A percentile compares a stretch with the other conserved stretches of the same genome.
Evolutionary conservation across 352 stramenopile species (phyloP).

Genomic region (Globisporangium megalacanthum): DNA sequence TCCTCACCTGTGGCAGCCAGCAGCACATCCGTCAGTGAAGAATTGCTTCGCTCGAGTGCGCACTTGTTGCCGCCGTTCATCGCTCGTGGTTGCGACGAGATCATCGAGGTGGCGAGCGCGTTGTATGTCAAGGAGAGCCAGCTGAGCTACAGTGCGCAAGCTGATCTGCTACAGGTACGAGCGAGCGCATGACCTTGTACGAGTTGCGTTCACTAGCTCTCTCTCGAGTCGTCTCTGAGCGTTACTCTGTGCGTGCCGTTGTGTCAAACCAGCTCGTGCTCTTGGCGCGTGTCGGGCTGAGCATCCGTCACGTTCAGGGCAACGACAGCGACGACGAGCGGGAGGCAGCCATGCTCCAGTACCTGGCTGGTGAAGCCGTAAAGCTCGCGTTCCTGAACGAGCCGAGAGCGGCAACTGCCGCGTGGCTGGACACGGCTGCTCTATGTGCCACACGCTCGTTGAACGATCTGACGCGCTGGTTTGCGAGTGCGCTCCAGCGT

Average conservation of each 20-base stretch:
- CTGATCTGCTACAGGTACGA: conserved; percentile 40
- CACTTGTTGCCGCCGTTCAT: conserved; percentile 11
- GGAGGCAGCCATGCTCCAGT: conserved; percentile 2
- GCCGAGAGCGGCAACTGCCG: conserved; percentile 11
- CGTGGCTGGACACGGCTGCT: conserved; percentile 22
- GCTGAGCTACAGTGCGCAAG: conserved; percentile 21
- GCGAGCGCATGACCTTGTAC: not conserved
- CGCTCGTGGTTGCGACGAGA: conserved; percentile 24
- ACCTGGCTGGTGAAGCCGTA: conserved; percentile 3
- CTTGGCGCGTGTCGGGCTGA: conserved; percentile 32
- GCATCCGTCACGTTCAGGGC: conserved; percentile 17
- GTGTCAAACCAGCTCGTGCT: conserved; percentile 24
- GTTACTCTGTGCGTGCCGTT: not conserved
- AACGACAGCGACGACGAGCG: conserved; percentile 2
- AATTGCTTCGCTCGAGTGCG: not conserved
- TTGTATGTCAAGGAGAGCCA: conserved; percentile 33
- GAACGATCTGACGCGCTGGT: conserved; percentile 26
- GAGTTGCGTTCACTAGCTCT: not conserved
- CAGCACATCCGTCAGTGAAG: not conserved
- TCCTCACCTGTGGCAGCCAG: not conserved
- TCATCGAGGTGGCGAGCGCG: conserved; percentile 18
- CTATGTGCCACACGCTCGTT: conserved; percentile 20
- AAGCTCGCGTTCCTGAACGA: conserved; percentile 25
- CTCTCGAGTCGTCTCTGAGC: too few species aligned
- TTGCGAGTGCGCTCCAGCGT: conserved; percentile 21